Evolutionary conservation across 805 yeast genomes (phyloP), one percentile per base, ranked within the genome.

Genomic region (Saturnispora zaruensis): DNA sequence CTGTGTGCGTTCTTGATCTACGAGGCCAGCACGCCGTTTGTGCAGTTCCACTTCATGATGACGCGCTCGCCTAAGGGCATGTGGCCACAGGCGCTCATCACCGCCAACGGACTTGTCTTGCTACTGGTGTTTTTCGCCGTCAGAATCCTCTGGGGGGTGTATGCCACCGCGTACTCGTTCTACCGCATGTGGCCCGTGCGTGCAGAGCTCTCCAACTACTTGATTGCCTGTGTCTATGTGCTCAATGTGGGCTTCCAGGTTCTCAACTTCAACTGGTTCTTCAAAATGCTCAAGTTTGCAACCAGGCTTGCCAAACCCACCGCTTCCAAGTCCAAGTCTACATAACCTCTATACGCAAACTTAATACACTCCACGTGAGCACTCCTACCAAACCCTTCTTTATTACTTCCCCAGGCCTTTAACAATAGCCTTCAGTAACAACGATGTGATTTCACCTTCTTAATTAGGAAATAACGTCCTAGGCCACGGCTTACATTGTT

Each of bases 21-120:
- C 66, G 99, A 93, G 68, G 75, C 86, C 38, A 84, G 95, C 44
- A 87, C 97, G 2, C 98, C 98, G 7, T 93, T 93, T 67, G 96
- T 93, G 54, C 95, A 93, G 66, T 65, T 87, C 62, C 87, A 93
- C 66, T 93, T 97, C 96, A 90, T 84, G 66, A 81, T 88, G 32
- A 75, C 84, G 30, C 82, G 86, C 58, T 71, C 89, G 16, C 93
- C 96, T 1, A 73, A 73, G 1, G 86, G 84, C 3, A 66, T 79
- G 3, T 72, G 87, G 46, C 81, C 85, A 40, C 72, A 71, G 23
- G 71, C 61, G 54, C 49, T 78, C 9, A 76, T 80, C 46, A 61
- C 77, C 14, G 58, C 82, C 57, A 93, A 93, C 64, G 98, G 98
- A 0, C 47, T 88, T 7, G 55, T 77, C 23, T 71, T 93, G 53